A percentile compares a stretch with the other conserved stretches of the same genome.
Conservation (phyloP, 2,329 filamentous ascomycete genomes). For the Botrytis fabae region DNA sequence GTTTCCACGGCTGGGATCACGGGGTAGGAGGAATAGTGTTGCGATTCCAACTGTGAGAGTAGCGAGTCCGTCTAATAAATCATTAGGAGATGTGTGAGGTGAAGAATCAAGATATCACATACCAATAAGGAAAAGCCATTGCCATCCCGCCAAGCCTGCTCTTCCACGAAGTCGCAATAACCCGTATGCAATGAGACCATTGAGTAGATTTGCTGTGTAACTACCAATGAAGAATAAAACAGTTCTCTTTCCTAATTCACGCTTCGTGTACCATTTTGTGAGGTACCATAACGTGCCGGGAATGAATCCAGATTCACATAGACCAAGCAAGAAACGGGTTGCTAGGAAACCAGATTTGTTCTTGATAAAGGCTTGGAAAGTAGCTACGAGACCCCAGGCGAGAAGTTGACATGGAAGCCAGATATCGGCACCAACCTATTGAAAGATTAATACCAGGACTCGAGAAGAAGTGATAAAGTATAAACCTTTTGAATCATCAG, state of each 20-base stretch:
- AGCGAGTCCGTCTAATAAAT: slow-evolving; percentile 23
- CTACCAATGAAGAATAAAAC: slow-evolving; percentile 21
- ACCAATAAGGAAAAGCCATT: slow-evolving; percentile 51
- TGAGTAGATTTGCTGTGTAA: slow-evolving; percentile 15
- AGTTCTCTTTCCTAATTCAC: slow-evolving; percentile 17
- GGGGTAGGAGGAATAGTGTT: slow-evolving; percentile 18
- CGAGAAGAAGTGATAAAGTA: not conserved
- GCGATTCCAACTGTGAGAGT: slow-evolving; percentile 28
- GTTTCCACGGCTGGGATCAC: slow-evolving; percentile 21
- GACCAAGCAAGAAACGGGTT: slow-evolving; percentile 35
- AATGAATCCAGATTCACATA: slow-evolving; percentile 52
- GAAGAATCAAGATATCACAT: slow-evolving; percentile 16
- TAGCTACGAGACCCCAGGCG: slow-evolving; percentile 55
- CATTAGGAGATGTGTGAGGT: slow-evolving; percentile 26
- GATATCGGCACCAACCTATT: slow-evolving; percentile 51
- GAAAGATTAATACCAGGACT: slow-evolving; percentile 36
- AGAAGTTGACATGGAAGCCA: slow-evolving; percentile 55
- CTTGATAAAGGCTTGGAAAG: slow-evolving; percentile 47
- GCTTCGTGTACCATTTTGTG: slow-evolving; percentile 19
- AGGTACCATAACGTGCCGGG: slow-evolving; percentile 45
- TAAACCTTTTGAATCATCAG: slow-evolving; percentile 16
- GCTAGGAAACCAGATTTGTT: slow-evolving; percentile 42
- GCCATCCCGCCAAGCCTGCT: slow-evolving; percentile 55
- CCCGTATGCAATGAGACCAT: slow-evolving; percentile 49
- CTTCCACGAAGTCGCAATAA: slow-evolving; percentile 55